Percentiles rank a stretch among this genome's conserved stretches.
phyloP scores from a whole-genome alignment of 108 stramenopile genomes.

The Skeletonema potamos region DNA sequence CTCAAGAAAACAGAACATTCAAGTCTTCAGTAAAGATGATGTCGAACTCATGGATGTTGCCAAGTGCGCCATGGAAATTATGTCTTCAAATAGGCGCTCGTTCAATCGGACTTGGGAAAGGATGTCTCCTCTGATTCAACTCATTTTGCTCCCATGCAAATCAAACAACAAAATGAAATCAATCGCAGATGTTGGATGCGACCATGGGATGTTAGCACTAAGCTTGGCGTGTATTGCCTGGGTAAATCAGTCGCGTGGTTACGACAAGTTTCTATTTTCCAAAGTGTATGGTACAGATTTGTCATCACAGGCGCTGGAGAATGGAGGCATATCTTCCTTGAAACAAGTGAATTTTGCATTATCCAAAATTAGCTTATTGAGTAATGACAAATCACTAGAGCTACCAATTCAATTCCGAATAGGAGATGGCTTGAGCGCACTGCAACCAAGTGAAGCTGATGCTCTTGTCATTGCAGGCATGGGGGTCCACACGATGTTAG shows the following conservation, averaged over 20 bases:
- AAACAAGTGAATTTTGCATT: slow-evolving; percentile 9
- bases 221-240: slow-evolving; percentile 62
- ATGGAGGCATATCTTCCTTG: slow-evolving; percentile 45
- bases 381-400: not conserved
- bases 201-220: slow-evolving; percentile 75
- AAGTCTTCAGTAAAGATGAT: not conserved
- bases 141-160: slow-evolving; percentile 9
- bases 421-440: slow-evolving; percentile 60
- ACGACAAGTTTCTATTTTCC: slow-evolving; percentile 23
- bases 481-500: slow-evolving; percentile 73
- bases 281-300: slow-evolving; percentile 73
- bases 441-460: slow-evolving; percentile 66
- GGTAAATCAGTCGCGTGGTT: not conserved
- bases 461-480: slow-evolving; percentile 80
- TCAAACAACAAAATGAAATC: slow-evolving; percentile 9
- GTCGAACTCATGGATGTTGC: slow-evolving; percentile 16
- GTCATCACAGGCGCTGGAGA: slow-evolving; percentile 56
- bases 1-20: not conserved
- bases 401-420: slow-evolving; percentile 68
- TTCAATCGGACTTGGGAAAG: slow-evolving; percentile 37
- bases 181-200: slow-evolving; percentile 78
- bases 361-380: not conserved
- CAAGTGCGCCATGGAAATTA: slow-evolving; percentile 31
- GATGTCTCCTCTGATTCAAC: slow-evolving; percentile 34
- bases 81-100: slow-evolving; percentile 33